Evolutionary conservation across 2,329 filamentous ascomycete genomes (phyloP), one percentile per base, ranked within the genome.

Genomic region (Hypoxylon sp.): DNA sequence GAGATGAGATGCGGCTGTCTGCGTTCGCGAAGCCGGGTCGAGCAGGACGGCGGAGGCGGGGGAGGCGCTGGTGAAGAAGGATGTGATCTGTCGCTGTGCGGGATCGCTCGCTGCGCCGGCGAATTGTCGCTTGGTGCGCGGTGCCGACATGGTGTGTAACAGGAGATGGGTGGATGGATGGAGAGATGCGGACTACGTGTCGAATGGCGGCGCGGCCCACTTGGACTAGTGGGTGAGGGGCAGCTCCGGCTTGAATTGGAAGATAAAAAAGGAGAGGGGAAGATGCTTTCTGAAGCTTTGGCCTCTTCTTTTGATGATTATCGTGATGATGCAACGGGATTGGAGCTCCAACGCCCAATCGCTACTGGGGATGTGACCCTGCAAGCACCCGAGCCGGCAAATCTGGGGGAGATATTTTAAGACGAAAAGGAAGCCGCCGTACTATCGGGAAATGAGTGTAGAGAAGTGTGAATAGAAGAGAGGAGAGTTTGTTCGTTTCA

Each of bases 31-130:
- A 45, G 31, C 59, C 23, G 50, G 20, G 46, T 21, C 53, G 42
- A 8, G 29, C 55, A 24, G 70, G 77, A 76, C 21, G 81, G 74
- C 69, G 77, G 70, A 7, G 71, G 50, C 20, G 60, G 65, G 26
- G 64, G 64, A 42, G 63, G 54, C 38, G 66, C 24, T 58, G 55
- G 71, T 68, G 75, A 88, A 88, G 77, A 86, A 88, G 50, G 81
- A 83, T 17, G 86, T 88, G 69, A 88, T 88, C 54, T 86, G 84
- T 55, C 83, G 81, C 69, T 87, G 84, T 7, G 81, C 70, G 9
- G 83, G 78, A 67, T 87, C 83, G 72, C 80, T 82, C 45, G 84
- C 75, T 49, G 82, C 80, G 68, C 85, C 85, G 54, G 83, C 81
- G 70, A 88, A 88, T 58, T 80, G 83, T 46, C 85, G 83, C 77